Conservation (phyloP, 257 asterid species). For the Gentiana dahurica region DNA sequence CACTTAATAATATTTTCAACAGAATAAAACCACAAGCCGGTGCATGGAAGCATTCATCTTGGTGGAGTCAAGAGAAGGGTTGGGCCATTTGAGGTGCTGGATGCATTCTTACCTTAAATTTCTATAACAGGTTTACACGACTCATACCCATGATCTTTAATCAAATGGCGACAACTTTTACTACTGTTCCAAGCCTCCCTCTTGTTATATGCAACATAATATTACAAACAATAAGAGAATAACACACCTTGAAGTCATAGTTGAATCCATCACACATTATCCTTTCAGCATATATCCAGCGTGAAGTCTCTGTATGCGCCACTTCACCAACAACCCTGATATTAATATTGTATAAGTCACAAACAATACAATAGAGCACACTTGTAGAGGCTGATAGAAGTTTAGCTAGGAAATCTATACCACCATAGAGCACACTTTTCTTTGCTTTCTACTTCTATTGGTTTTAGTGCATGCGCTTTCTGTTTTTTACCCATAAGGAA, state of each 20-base stretch:
- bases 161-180: no score
- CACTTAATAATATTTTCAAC: slow-evolving; percentile 8
- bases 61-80: slow-evolving; percentile 6
- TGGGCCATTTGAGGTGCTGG: no score
- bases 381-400: slow-evolving; percentile 1
- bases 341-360: slow-evolving; percentile 3
- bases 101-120: no score
- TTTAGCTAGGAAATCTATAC: slow-evolving; percentile 1
- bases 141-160: no score
- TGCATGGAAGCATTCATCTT: slow-evolving; percentile 28
- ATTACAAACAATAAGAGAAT: no score
- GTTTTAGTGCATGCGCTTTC: no score
- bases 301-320: slow-evolving; percentile 46
- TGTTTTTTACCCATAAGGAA: no score
- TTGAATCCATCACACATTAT: slow-evolving; percentile 30
- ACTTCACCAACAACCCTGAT: slow-evolving; percentile 71
- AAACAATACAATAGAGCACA: no score
- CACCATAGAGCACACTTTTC: not conserved
- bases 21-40: slow-evolving; percentile 11
- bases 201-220: no score
- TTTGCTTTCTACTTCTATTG: no score
- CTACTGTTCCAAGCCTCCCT: no score
- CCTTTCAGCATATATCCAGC: slow-evolving; percentile 62
- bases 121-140: no score
- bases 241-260: slow-evolving; percentile 15